Evolutionary conservation across 2,329 filamentous ascomycete genomes (phyloP), one percentile per base, ranked within the genome.

Genomic region (Fonsecaea monophora): DNA sequence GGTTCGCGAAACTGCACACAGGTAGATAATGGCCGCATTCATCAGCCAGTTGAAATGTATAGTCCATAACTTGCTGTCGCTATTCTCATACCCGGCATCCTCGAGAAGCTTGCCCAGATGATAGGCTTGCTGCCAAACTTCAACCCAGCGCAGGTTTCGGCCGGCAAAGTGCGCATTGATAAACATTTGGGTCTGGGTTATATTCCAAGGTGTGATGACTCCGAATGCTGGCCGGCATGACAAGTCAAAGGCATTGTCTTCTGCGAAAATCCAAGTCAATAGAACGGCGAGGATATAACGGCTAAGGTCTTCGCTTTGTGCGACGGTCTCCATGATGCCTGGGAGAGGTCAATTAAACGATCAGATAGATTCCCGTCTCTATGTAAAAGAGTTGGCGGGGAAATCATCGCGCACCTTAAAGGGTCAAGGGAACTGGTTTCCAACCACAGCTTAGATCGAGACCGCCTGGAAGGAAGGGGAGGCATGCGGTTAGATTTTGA

Each of bases 1-100:
- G 30, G 53, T 8, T 34, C 12, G 9, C 7, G 30, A 18, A 15
- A n/a, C 10, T n/a, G 30, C 53, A 12, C 53, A 25, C 1, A 55
- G 5, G 53, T 35, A 55, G 34, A 55, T 5, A 55, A 55, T 55
- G 30, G 53, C 53, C 53, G 53, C 53, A 15, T 55, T 55, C 53
- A 55, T 55, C 30, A 55, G 30, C 53, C 53, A 55, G 12, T 55
- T 55, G 34, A 55, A 55, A 55, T n/a, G 53, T n/a, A 3, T 9
- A 3, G 30, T 37, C 53, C 53, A 34, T n/a, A 13, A 5, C 2
- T 35, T 21, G 30, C 18, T 34, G 5, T 21, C 2, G 30, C 30
- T 12, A 10, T 37, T 9, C 30, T 18, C 30, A 35, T n/a, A 34
- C 34, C 21, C n/a, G 3, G 25, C 30, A 55, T 30, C 12, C 5